Evolutionary conservation across 176 grass and related monocot genomes (phyloP).

Genomic region (Triticum aestivum): IWGSC_CS_RefSeq_v2.1 NC_057800.1:562358817-562359316

Average conservation of each 20-base stretch:
- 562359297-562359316: constrained; percentile 76
- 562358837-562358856: background rate
- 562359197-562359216: constrained; percentile 55
- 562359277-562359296: constrained; percentile 75
- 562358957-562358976: constrained; percentile 84
- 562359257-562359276: constrained; percentile 66
- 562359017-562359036: constrained; percentile 97
- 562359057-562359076: constrained; percentile 78
- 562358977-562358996: constrained; percentile 85
- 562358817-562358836: constrained; percentile 7
- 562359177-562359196: constrained; percentile 2
- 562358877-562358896: background rate
- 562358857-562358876: background rate
- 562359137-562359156: background rate
- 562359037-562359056: constrained; percentile 96
- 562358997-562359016: constrained; percentile 87
- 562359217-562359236: constrained; percentile 76
- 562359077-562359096: constrained; percentile 86
- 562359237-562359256: constrained; percentile 65
- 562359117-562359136: constrained; percentile 1
- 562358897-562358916: background rate
- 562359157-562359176: background rate
- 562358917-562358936: background rate
- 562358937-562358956: constrained; percentile 25
- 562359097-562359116: constrained; percentile 32